These are phyloP conservation scores for Colletotrichum plurivorum DNA, from an alignment of 2,329 filamentous ascomycete genomes.

Conservation along the genomic window DNA sequence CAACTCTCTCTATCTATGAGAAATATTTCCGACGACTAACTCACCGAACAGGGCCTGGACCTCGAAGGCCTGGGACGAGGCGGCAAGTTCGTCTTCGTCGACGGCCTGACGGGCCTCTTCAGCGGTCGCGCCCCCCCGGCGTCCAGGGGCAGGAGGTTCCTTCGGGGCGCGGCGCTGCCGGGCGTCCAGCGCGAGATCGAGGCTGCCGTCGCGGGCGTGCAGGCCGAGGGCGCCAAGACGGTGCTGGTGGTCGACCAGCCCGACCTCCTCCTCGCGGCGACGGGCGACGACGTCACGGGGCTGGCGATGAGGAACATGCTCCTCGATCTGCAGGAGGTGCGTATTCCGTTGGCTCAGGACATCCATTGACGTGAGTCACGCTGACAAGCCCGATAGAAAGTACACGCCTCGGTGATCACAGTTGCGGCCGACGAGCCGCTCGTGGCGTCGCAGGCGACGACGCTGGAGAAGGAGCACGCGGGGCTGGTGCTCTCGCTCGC, in stretches of 20 bases:
- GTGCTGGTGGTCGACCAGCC: constrained; percentile 77
- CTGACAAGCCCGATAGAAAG: constrained; percentile 58
- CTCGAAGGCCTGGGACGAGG: constrained; percentile 71
- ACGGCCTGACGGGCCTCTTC: constrained; percentile 77
- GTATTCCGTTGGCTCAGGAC: constrained; percentile 43
- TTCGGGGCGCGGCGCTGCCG: constrained; percentile 51
- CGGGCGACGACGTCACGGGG: constrained; percentile 59
- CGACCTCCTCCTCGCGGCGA: constrained; percentile 75
- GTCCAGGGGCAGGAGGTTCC: constrained; percentile 38
- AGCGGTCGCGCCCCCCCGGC: constrained; percentile 23
- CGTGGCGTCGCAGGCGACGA: constrained; percentile 71
- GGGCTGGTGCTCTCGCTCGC: constrained; percentile 79
- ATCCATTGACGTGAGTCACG: background rate
- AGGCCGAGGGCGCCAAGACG: constrained; percentile 56
- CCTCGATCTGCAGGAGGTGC: constrained; percentile 74
- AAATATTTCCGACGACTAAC: background rate
- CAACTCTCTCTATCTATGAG: background rate
- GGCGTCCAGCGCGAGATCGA: constrained; percentile 57
- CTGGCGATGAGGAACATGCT: constrained; percentile 69
- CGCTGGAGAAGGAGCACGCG: constrained; percentile 79
- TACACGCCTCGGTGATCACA: constrained; percentile 76
- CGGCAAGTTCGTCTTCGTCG: constrained; percentile 79
- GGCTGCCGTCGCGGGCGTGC: constrained; percentile 57
- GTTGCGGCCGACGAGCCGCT: constrained; percentile 82
- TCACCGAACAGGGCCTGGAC: constrained; percentile 73